Evolutionary conservation across 495 filamentous ascomycete genomes (phyloP).

Genomic region (Xylaria flabelliformis): DNA sequence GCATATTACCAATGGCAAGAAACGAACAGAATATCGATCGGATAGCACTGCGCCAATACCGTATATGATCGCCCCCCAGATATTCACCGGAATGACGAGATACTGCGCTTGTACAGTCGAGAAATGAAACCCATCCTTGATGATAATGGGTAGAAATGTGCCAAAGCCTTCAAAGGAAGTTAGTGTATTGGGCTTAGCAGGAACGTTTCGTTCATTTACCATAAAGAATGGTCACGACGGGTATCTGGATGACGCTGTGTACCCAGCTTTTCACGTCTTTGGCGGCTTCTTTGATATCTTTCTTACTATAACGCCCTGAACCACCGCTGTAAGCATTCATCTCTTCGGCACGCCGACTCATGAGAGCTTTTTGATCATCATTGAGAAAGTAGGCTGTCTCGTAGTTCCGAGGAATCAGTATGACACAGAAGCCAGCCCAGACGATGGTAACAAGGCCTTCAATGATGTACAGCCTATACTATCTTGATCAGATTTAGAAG

Average conservation of each 20-base stretch:
- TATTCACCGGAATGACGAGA: slow-evolving; percentile 74
- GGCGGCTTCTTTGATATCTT: slow-evolving; percentile 51
- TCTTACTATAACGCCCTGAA: slow-evolving; percentile 62
- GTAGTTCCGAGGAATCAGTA: slow-evolving; percentile 45
- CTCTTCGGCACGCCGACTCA: slow-evolving; percentile 51
- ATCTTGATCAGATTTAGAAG: background rate
- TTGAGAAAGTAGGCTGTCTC: slow-evolving; percentile 60
- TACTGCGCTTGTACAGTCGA: slow-evolving; percentile 67
- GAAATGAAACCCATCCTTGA: slow-evolving; percentile 70
- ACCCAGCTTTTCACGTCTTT: slow-evolving; percentile 63
- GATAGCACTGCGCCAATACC: slow-evolving; percentile 63
- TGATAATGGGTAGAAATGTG: slow-evolving; percentile 77
- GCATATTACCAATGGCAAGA: slow-evolving; percentile 61
- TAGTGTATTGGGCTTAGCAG: background rate
- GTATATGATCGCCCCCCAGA: slow-evolving; percentile 67
- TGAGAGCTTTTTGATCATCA: slow-evolving; percentile 60
- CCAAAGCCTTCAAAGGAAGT: slow-evolving; percentile 54
- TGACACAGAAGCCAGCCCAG: slow-evolving; percentile 38
- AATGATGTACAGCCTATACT: slow-evolving; percentile 47
- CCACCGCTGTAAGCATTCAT: slow-evolving; percentile 64
- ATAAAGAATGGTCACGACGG: slow-evolving; percentile 72
- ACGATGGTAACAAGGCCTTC: slow-evolving; percentile 47
- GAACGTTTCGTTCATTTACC: slow-evolving; percentile 32
- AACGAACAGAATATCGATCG: slow-evolving; percentile 64
- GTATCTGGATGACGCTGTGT: slow-evolving; percentile 69